phyloP scores from a whole-genome alignment of 2,329 filamentous ascomycete genomes.

The Clonostachys rhizophaga region DNA sequence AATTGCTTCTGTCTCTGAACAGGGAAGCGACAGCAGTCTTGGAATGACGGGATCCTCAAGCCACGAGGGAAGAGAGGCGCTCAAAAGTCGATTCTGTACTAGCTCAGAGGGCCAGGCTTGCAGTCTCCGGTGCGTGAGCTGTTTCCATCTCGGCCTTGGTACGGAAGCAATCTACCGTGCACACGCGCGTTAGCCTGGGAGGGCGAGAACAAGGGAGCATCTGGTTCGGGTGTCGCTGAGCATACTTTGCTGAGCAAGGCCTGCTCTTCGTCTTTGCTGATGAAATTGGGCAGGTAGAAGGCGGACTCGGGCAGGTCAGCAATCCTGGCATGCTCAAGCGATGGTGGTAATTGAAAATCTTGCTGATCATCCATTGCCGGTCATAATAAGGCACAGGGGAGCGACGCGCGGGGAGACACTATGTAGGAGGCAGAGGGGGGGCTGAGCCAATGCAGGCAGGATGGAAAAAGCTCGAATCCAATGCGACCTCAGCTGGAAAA shows the following conservation, averaged over 20 bases:
- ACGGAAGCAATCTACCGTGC: conserved; percentile 49
- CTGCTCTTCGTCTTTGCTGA: conserved; percentile 69
- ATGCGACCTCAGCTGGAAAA: too few relatives aligned
- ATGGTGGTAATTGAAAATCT: conserved; percentile 29
- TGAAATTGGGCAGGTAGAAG: conserved; percentile 85
- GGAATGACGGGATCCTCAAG: conserved; percentile 65
- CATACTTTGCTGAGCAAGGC: conserved; percentile 65
- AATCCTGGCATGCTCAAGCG: conserved; percentile 48
- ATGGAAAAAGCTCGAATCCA: too few relatives aligned
- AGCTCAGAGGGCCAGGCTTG: conserved; percentile 88
- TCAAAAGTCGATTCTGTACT: conserved; percentile 71
- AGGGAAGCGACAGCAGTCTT: conserved; percentile 47
- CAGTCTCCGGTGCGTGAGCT: conserved; percentile 81
- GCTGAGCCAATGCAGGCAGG: too few relatives aligned
- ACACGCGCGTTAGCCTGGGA: neutral
- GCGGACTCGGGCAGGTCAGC: conserved; percentile 55
- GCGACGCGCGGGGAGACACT: too few relatives aligned
- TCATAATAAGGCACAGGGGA: too few relatives aligned
- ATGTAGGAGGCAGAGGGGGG: too few relatives aligned
- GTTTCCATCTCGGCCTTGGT: conserved; percentile 77
- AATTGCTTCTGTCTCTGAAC: conserved; percentile 15
- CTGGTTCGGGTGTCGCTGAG: neutral
- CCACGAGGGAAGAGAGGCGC: conserved; percentile 70
- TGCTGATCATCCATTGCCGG: neutral
- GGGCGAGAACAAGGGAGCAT: conserved; percentile 2